Base-by-base conservation (phyloP, 2,329 filamentous ascomycete genomes). In the Botrytis byssoidea region DNA sequence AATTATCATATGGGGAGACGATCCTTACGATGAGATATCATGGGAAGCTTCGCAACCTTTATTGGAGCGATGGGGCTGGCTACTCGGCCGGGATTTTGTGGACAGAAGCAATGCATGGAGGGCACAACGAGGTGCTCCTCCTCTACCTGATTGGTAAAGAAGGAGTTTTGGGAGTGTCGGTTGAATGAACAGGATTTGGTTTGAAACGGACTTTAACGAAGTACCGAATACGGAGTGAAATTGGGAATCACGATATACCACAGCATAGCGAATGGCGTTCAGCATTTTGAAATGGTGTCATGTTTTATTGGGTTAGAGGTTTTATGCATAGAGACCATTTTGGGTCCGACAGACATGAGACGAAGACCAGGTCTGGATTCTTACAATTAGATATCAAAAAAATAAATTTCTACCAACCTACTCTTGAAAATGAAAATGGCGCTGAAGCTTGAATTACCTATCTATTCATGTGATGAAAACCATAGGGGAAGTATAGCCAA, bases 1-100 rank as follows among this genome's bases (percentile, higher is more conserved):
- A 71, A 73, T 84, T 70, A 83, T 79, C n/a, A 81, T 84, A 64
- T 84, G 83, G 83, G 83, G 83, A 40, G 82, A 83, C 37, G 82
- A 84, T 75, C 80, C 82, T 59, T 76, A 83, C 9, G 83, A 83
- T 73, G 83, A 84, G 70, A 79, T 83, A 73, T 81, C 81, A 7
- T 85, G 83, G 83, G 83, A 85, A 73, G 82, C 84, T 66, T 84
- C 83, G n/a, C 79, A 81, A 37, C 74, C 77, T 16, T 78, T 83
- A 2, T 77, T 84, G 42, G 81, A 83, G 73, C 79, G 81, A 44
- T 85, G 83, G 83, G 81, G 82, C 0, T 84, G 83, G 81, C 73
- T 85, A 42, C 74, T 84, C 9, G 82, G 82, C 7, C 72, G 74
- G 20, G 80, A 81, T 66, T 84, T 83, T 82, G 80, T 81, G 25